Percentiles rank a stretch among this genome's conserved stretches.
Evolutionary conservation across 331 rosid species (phyloP).

Genomic region (Dryas integrifolia): DNA sequence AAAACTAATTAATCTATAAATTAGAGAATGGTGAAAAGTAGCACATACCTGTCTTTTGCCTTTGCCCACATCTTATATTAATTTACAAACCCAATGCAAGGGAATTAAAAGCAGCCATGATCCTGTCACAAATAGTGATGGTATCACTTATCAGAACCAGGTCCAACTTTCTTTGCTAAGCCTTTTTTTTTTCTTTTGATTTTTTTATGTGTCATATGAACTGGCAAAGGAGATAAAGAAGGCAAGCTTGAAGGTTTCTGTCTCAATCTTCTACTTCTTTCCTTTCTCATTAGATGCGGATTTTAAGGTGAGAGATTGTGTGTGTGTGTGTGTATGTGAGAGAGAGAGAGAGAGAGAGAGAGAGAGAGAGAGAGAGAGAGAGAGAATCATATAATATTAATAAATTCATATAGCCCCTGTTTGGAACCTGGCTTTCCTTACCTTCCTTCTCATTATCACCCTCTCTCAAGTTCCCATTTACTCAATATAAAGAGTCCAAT

Average conservation of each 20-base stretch:
- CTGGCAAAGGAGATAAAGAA: slow-evolving; percentile 48
- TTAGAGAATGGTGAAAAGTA: background rate
- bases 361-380: background rate
- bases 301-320: slow-evolving; percentile 23
- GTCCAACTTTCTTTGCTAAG: slow-evolving; percentile 18
- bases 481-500: background rate
- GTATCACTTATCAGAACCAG: slow-evolving; percentile 16
- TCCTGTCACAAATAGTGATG: slow-evolving; percentile 37
- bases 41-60: background rate
- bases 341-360: background rate
- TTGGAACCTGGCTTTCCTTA: slow-evolving; percentile 3
- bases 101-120: slow-evolving; percentile 38
- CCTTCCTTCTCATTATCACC: slow-evolving; percentile 24
- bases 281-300: slow-evolving; percentile 25
- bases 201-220: slow-evolving; percentile 35
- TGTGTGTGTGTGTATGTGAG: background rate
- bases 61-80: background rate
- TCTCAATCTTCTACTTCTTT: slow-evolving; percentile 28
- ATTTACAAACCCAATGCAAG: slow-evolving; percentile 21
- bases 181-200: slow-evolving; percentile 10
- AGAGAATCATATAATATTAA: background rate
- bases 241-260: slow-evolving; percentile 33
- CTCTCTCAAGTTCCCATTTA: slow-evolving; percentile 19
- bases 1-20: background rate
- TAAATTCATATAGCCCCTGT: slow-evolving; percentile 32